phyloP scores from a whole-genome alignment of 768 basidiomycete species.

The Podaxis carcinomalis region DNA sequence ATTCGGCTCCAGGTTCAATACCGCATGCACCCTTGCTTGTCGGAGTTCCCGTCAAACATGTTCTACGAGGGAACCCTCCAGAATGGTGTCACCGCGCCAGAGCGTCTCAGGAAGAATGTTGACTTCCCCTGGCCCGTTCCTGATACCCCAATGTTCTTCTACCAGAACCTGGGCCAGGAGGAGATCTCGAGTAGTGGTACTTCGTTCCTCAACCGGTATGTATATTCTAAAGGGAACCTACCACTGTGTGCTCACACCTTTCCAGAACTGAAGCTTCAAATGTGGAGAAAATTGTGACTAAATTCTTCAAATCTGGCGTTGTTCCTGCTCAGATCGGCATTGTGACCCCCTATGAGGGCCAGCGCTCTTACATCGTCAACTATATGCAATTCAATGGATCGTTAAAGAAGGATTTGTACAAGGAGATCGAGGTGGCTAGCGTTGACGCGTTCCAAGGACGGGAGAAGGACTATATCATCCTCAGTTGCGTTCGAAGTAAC shows the following conservation, averaged over 20 bases:
- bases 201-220: constrained; percentile 90
- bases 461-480: constrained; percentile 99
- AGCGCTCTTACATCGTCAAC: constrained; percentile 96
- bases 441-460: constrained; percentile 99
- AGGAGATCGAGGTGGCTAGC: constrained; percentile 98
- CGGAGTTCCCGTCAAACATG: constrained; percentile 99
- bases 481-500: constrained; percentile 96
- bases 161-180: constrained; percentile 98
- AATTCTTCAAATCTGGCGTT: constrained; percentile 99
- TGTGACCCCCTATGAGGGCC: constrained; percentile 98
- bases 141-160: constrained; percentile 99
- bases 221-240: not conserved
- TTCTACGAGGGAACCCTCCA: constrained; percentile 99
- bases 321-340: constrained; percentile 95
- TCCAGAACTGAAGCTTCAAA: constrained; percentile 94
- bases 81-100: constrained; percentile 98
- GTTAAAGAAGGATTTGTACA: constrained; percentile 98
- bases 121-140: constrained; percentile 99
- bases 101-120: constrained; percentile 94
- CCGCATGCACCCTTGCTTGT: constrained; percentile 99
- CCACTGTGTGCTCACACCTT: not conserved
- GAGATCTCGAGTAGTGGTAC: constrained; percentile 99
- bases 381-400: constrained; percentile 99
- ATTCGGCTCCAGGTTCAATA: constrained; percentile 99
- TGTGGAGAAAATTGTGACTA: constrained; percentile 99